Base-by-base conservation (phyloP, 345 rosid species). In the Gossypium anomalum region DNA sequence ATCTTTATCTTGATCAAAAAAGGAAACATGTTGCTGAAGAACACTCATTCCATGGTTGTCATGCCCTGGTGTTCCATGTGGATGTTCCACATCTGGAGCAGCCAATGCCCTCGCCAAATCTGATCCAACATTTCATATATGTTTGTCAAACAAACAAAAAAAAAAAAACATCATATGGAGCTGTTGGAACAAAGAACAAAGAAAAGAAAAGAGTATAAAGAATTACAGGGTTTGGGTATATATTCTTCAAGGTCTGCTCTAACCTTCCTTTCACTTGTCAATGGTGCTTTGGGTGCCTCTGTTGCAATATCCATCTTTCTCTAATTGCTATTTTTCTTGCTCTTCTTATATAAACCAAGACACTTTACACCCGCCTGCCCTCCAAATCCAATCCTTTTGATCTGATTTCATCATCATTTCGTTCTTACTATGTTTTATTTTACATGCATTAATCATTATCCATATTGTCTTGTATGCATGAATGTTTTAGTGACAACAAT, bases 1-100 rank as follows among this genome's bases (percentile, higher is more conserved):
- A 66, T 94, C 80, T 43, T 59, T 85, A 44, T 90, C 86, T 76
- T 77, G 88, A 73, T 92, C 98, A 8, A 92, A 94, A 71, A 88
- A 94, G 76, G 91, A 87, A 29, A 52, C 89, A 74, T 92, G 97
- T 78, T 92, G 97, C 81, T 94, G 97, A 81, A 92, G 87, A 52
- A 94, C 97, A 75, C 87, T 87, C 81, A 88, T 63, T 58, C 90
- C 86, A 62, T 76, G 53, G 79, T 87, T 79, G 45, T 80, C 60
- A 57, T 85, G 93, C 15, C 89, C 97, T 11, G 83, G 82, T 59
- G 97, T 77, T 81, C 97, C 98, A 47, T 83, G 48, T 0, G 98
- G 97, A 75, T 90, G 83, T 15, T 88, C 83, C 13, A 92, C 73
- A 73, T 90, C 97, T 1, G 89, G 83, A 70, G 97, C 97, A 73